Evolutionary conservation across 345 rosid species (phyloP), one percentile per base, ranked within the genome.

Genomic region (Cardamine chenopodiifolia): DNA sequence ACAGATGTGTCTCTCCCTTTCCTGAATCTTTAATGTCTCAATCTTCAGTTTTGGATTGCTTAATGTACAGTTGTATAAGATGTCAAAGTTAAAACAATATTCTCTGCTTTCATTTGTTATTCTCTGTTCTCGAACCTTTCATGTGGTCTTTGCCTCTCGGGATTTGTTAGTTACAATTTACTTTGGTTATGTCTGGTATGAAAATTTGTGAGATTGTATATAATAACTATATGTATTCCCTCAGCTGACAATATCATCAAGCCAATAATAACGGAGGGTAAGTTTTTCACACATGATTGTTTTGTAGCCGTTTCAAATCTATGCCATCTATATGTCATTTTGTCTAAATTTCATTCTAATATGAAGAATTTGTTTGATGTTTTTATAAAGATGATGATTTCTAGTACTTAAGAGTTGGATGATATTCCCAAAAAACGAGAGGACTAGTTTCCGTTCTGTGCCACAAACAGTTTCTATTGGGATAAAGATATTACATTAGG

Each of bases 1-100:
- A 59, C 63, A 71, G 20, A 73, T 7, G 19, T 28, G n/a, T 57
- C 48, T 78, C 28, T 62, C 53, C 10, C 23, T 18, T 44, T 62
- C 66, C 14, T 56, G 20, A 72, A 35, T 20, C 44, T 62, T 32
- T 10, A 20, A n/a, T 25, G 18, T 35, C 19, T 53, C 32, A n/a
- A 6, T 53, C 37, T 60, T 56, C 12, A 17, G 56, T 34, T 44
- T 39, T 40, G 44, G 34, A 65, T 59, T 68, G 19, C 5, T 13
- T 57, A 39, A 29, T 56, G 39, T 12, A 48, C 8, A 48, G 13
- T 8, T 3, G 12, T 57, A 57, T 56, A 29, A n/a, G 40, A n/a
- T 56, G 22, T 28, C 25, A 9, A 31, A 18, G 9, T 9, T 18
- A n/a, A 32, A 57, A 17, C 2, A 17, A 57, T 32, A 2, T 60